Conservation (phyloP, 78 protist species). For the Dictyostelium discoideum region dicty_2.7 NC_007088.5:540001-540500, state of each 20-base stretch:
- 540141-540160: slow-evolving; percentile 26
- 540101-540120: no score
- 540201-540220: slow-evolving; percentile 19
- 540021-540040: slow-evolving; percentile 11
- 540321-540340: slow-evolving; percentile 6
- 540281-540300: slow-evolving; percentile 28
- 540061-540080: neutral
- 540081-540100: slow-evolving; percentile 9
- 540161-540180: slow-evolving; percentile 58
- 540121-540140: no score
- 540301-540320: slow-evolving; percentile 8
- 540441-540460: no score
- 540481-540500: no score
- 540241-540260: slow-evolving; percentile 77
- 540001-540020: slow-evolving; percentile 54
- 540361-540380: slow-evolving; percentile 22
- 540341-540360: slow-evolving; percentile 21
- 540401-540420: neutral
- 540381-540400: neutral
- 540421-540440: neutral
- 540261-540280: slow-evolving; percentile 24
- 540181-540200: slow-evolving; percentile 39
- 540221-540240: slow-evolving; percentile 50
- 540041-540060: slow-evolving; percentile 9
- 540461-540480: no score